A percentile compares a stretch with the other conserved stretches of the same genome.
Evolutionary conservation across 805 yeast species (phyloP).

Genomic region (Kregervanrija delftensis): DNA sequence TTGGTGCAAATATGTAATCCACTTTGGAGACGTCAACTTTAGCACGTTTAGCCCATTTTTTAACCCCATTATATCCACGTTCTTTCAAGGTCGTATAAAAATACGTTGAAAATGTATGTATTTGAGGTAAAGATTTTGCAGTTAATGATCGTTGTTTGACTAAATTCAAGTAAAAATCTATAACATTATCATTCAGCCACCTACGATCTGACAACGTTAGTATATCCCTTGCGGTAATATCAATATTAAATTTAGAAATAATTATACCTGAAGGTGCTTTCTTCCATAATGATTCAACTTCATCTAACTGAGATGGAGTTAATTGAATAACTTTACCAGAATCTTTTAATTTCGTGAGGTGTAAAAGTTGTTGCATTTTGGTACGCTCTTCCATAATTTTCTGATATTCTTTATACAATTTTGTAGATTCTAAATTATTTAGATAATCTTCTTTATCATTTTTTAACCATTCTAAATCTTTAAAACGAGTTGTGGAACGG

Average conservation of each 20-base stretch:
- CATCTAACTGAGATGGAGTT: slow-evolving; percentile 21
- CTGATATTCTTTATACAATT: slow-evolving; percentile 35
- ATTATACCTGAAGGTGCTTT: slow-evolving; percentile 24
- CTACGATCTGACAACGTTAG: slow-evolving; percentile 58
- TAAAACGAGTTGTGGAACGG: slow-evolving; percentile 20
- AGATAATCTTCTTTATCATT: slow-evolving; percentile 26
- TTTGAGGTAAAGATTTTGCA: slow-evolving; percentile 24
- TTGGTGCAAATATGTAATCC: slow-evolving; percentile 70
- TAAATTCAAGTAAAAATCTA: slow-evolving; percentile 69
- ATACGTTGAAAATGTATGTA: slow-evolving; percentile 80
- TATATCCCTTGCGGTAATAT: slow-evolving; percentile 59
- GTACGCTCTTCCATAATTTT: slow-evolving; percentile 36
- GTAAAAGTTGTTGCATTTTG: slow-evolving; percentile 28
- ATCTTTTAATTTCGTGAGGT: slow-evolving; percentile 30
- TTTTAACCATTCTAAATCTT: slow-evolving; percentile 26
- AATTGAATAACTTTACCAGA: slow-evolving; percentile 29
- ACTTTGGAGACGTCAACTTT: slow-evolving; percentile 58
- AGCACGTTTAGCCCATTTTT: slow-evolving; percentile 77
- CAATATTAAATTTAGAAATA: slow-evolving; percentile 40
- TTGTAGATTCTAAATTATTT: slow-evolving; percentile 24
- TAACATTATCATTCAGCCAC: slow-evolving; percentile 90
- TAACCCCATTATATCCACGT: slow-evolving; percentile 76
- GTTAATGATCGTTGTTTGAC: slow-evolving; percentile 35
- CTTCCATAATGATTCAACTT: slow-evolving; percentile 31
- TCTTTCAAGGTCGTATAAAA: slow-evolving; percentile 67